Conservation (phyloP, 495 filamentous ascomycete genomes). For the Neurospora sp. region DNA sequence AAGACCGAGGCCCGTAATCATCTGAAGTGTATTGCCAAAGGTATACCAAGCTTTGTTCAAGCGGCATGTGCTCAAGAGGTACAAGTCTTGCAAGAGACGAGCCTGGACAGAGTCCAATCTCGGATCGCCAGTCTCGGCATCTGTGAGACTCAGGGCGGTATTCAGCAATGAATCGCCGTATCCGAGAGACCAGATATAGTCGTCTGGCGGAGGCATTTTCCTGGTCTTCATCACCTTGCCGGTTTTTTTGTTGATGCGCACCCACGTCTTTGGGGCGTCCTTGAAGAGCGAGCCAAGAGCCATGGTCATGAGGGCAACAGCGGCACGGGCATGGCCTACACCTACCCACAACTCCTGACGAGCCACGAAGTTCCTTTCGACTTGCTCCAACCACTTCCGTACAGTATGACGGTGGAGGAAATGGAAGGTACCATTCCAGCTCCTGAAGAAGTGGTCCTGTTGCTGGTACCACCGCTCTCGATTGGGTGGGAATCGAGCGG, state of each 20-base stretch:
- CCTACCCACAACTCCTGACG: slow-evolving; percentile 3
- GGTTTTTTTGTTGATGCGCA: neutral
- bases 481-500: neutral
- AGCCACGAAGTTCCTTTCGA: slow-evolving; percentile 7
- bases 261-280: neutral
- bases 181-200: slow-evolving; percentile 10
- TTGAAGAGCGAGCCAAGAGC: slow-evolving; percentile 12
- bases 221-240: neutral
- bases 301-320: slow-evolving; percentile 16
- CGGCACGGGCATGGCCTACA: slow-evolving; percentile 12
- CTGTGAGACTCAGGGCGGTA: slow-evolving; percentile 4
- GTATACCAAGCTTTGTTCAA: slow-evolving; percentile 15
- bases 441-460: slow-evolving; percentile 9
- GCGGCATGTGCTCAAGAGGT: slow-evolving; percentile 17
- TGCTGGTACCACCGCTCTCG: slow-evolving; percentile 4
- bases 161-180: slow-evolving; percentile 13
- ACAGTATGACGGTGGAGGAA: slow-evolving; percentile 13
- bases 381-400: slow-evolving; percentile 7
- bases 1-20: slow-evolving; percentile 18
- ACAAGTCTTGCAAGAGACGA: slow-evolving; percentile 16
- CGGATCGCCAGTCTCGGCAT: slow-evolving; percentile 8
- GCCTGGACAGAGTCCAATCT: slow-evolving; percentile 16
- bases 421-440: slow-evolving; percentile 17
- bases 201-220: neutral
- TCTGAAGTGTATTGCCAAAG: slow-evolving; percentile 16